Conservation (phyloP, 768 basidiomycete genomes). For the Dendrothele bispora region DNA sequence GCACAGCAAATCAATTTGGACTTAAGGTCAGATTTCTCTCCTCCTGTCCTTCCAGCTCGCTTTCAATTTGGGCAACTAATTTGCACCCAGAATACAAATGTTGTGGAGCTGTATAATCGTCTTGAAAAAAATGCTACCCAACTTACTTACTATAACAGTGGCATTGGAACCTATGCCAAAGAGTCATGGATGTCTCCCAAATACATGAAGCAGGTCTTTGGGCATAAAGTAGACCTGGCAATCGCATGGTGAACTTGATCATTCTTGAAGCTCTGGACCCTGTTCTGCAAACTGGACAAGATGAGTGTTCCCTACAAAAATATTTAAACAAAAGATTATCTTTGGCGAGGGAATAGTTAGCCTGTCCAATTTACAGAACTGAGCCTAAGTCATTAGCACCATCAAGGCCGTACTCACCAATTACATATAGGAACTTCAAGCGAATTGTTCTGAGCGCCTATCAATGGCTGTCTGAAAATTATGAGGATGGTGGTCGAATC, state of each 20-base stretch:
- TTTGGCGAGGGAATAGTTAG: no score
- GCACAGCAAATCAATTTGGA: conserved; percentile 39
- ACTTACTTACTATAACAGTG: conserved; percentile 41
- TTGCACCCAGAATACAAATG: conserved; percentile 37
- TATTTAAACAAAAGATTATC: no score
- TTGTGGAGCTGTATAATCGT: conserved; percentile 38
- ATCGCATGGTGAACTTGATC: conserved; percentile 30
- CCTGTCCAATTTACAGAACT: no score
- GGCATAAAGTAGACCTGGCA: conserved; percentile 28
- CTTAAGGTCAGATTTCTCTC: conserved; percentile 19
- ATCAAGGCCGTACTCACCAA: background rate
- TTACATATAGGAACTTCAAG: conserved; percentile 31
- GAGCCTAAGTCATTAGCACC: no score
- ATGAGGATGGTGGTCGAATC: conserved; percentile 35
- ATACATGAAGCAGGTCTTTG: conserved; percentile 15
- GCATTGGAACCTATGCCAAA: conserved; percentile 35
- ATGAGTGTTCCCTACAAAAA: no score
- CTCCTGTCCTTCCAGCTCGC: background rate
- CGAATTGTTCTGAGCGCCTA: conserved; percentile 34
- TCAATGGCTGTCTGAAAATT: conserved; percentile 41
- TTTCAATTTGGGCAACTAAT: background rate
- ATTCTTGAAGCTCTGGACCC: conserved; percentile 1
- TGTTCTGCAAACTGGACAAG: no score
- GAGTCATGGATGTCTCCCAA: conserved; percentile 13
- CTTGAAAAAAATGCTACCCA: conserved; percentile 32